These are phyloP conservation scores for Melaleuca quinquenervia DNA, from an alignment of 345 rosid genomes.

Conservation along the genomic window DNA sequence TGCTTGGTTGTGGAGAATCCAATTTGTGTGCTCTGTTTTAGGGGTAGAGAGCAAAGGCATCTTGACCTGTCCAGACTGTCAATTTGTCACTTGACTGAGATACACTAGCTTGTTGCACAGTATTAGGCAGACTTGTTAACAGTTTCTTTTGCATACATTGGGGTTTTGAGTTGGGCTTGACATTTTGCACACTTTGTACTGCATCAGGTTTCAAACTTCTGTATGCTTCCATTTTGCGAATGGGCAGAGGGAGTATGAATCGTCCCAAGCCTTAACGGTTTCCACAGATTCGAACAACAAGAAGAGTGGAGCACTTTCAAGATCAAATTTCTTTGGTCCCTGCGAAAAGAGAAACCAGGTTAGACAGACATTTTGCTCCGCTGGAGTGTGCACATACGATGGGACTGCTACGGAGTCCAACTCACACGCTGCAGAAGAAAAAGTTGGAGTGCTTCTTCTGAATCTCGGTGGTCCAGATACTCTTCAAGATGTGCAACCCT, in stretches of 20 bases:
- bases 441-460: conserved; percentile 71
- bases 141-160: not conserved
- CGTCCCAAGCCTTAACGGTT: conserved; percentile 3
- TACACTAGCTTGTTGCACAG: not conserved
- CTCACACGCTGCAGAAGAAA: conserved; percentile 40
- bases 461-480: conserved; percentile 90
- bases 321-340: not conserved
- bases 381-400: conserved; percentile 21
- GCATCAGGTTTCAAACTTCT: conserved; percentile 1
- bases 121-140: not conserved
- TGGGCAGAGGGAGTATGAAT: not conserved
- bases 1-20: not conserved
- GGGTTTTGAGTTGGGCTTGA: not conserved
- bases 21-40: not conserved
- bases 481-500: conserved; percentile 76
- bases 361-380: conserved; percentile 22
- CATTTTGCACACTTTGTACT: not conserved
- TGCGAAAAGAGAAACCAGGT: conserved; percentile 21
- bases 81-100: not conserved
- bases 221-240: conserved; percentile 1
- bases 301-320: not conserved
- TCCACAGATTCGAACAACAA: conserved; percentile 1
- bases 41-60: not conserved
- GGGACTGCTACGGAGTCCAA: conserved; percentile 14
- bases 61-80: not conserved